phyloP scores from a whole-genome alignment of 208 protist species.

The Acanthamoeba castellanii region DNA sequence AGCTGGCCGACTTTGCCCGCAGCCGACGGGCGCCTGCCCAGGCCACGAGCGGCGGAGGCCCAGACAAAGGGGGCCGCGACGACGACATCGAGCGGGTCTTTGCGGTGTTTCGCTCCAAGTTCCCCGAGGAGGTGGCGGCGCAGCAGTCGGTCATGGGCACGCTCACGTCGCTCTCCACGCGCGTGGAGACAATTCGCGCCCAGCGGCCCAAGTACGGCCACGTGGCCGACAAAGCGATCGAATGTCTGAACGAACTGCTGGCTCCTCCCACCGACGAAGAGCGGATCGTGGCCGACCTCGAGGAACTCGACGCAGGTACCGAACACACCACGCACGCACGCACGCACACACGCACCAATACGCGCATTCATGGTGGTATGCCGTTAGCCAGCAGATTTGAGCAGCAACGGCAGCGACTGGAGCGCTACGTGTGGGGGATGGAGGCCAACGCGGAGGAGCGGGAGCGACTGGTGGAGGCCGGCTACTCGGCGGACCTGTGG shows the following conservation, averaged over 20 bases:
- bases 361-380: no score
- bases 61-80: not conserved
- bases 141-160: not conserved
- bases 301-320: not conserved
- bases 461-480: not conserved
- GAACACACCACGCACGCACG: not conserved
- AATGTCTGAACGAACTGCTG: not conserved
- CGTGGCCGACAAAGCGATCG: not conserved
- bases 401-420: not conserved
- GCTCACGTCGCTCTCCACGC: not conserved
- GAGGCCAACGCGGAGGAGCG: not conserved
- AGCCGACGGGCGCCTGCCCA: not conserved
- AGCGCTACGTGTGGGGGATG: not conserved
- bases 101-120: not conserved
- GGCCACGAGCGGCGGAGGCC: not conserved
- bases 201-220: constrained; percentile 2
- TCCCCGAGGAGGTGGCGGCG: not conserved
- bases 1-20: not conserved
- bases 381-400: not conserved
- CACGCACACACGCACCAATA: no score
- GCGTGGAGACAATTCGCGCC: not conserved
- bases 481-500: not conserved
- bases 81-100: not conserved
- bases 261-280: not conserved
- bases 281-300: not conserved